Base-by-base conservation (phyloP, 2,329 filamentous ascomycete genomes). In the Parascedosporium putredinis region DNA sequence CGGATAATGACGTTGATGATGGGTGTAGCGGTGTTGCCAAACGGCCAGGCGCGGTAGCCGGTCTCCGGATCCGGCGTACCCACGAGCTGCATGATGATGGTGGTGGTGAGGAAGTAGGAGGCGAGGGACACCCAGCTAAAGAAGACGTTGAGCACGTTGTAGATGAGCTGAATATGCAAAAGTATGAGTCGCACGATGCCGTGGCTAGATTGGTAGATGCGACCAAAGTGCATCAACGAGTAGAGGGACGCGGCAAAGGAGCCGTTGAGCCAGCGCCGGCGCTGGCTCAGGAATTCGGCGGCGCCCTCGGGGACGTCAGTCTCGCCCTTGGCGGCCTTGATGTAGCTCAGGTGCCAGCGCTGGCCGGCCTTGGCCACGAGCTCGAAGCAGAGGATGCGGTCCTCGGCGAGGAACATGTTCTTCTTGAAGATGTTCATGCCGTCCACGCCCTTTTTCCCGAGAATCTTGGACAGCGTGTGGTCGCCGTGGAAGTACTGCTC, bases 371-470 rank as follows among this genome's bases (percentile, higher is more conserved):
- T 98, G 64, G 93, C 93, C 57, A 97, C 93, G 64, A 98, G 74
- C 68, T 98, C 93, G 77, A 97, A 98, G 76, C 93, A 98, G 48
- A 98, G 80, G 74, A 98, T 98, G 81, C 93, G 89, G 84, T 98
- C 93, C 73, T 98, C 93, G 69, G 93, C 93, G 82, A 98, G 91
- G 79, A 97, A 98, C 93, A 98, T 97, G 81, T 98, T 98, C 82
- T 97, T 97, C 76, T 97, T 97, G 86, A 98, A 97, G 67, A 98
- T 97, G 72, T 97, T 97, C 93, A 97, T 97, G 60, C 91, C 91
- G 64, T 97, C 93, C 59, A 98, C 97, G 80, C 93, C 93, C 79
- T 98, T 98, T 74, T 95, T 95, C 60, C 90, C 91, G 51, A 96
- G 81, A 58, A 91, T 84, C 70, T 93, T 93, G 52, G 93, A 95